Conservation (phyloP, 1,284 basidiomycete genomes). For the Marasmius oreades region DNA sequence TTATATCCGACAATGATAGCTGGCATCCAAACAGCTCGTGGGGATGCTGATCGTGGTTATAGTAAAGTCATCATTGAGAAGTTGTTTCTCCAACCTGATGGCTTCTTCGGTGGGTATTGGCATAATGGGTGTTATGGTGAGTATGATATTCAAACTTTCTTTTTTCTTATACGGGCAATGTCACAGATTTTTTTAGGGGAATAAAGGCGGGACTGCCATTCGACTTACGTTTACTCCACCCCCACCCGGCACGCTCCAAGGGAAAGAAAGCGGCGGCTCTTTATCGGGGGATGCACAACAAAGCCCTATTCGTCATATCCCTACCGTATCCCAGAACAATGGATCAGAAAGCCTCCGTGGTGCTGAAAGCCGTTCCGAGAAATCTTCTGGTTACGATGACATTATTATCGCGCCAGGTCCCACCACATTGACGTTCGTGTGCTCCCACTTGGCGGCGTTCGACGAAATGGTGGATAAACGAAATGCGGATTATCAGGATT, state of each 20-base stretch:
- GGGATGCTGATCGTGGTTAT: conserved; percentile 70
- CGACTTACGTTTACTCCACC: conserved; percentile 54
- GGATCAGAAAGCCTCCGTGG: too few relatives aligned
- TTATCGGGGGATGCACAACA: conserved; percentile 7
- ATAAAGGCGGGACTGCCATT: conserved; percentile 69
- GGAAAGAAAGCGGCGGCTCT: background rate
- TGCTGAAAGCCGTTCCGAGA: background rate
- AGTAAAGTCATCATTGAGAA: conserved; percentile 48
- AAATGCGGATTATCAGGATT: conserved; percentile 66
- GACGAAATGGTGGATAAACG: conserved; percentile 72
- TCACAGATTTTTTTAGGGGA: conserved; percentile 45
- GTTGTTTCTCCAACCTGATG: conserved; percentile 50
- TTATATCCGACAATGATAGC: conserved; percentile 33
- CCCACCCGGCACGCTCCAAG: conserved; percentile 7
- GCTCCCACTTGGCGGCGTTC: conserved; percentile 76
- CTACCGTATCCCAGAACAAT: background rate
- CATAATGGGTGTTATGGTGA: conserved; percentile 68
- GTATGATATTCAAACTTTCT: conserved; percentile 21
- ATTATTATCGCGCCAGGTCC: conserved; percentile 26
- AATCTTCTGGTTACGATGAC: background rate
- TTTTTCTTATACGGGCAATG: background rate
- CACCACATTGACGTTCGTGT: conserved; percentile 65
- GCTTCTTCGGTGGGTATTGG: conserved; percentile 57
- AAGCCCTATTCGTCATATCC: background rate
- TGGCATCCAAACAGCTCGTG: conserved; percentile 71